Conservation (phyloP, 78 protist genomes). For the Dictyostelium firmibasis region DNA sequence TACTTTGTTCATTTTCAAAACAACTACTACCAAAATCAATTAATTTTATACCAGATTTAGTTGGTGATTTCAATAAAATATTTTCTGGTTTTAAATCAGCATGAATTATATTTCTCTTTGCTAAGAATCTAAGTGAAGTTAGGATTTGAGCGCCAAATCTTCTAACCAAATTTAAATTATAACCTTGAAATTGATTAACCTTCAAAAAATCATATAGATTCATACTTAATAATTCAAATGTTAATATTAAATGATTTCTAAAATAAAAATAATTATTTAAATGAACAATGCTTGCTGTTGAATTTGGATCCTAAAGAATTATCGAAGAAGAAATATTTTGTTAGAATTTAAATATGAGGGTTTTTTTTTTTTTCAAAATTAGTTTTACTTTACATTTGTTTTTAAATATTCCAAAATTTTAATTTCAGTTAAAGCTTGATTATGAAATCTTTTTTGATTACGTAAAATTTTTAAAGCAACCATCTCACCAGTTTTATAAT, state of each 20-base stretch:
- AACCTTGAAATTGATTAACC: conserved; percentile 87
- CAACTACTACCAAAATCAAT: conserved; percentile 96
- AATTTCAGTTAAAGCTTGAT: conserved; percentile 97
- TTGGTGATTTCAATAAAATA: conserved; percentile 92
- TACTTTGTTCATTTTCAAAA: conserved; percentile 91
- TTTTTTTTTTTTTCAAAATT: neutral
- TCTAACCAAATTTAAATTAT: conserved; percentile 86
- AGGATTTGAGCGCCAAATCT: conserved; percentile 93
- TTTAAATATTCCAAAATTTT: conserved; percentile 88
- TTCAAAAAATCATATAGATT: conserved; percentile 93
- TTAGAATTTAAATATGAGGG: conserved; percentile 63
- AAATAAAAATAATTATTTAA: conserved; percentile 83
- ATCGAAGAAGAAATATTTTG: no score
- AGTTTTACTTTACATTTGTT: conserved; percentile 85
- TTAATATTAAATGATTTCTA: conserved; percentile 92
- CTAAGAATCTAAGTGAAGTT: conserved; percentile 82
- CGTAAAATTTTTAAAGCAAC: conserved; percentile 95
- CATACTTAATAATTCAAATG: conserved; percentile 90
- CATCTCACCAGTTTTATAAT: conserved; percentile 21
- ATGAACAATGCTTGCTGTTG: conserved; percentile 87
- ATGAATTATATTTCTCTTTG: conserved; percentile 92
- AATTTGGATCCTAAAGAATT: conserved; percentile 81
- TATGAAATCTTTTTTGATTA: conserved; percentile 93
- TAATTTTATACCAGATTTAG: conserved; percentile 79
- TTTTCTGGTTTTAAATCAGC: conserved; percentile 99